Evolutionary conservation across 2,329 filamentous ascomycete species (phyloP).

Genomic region (Hymenoscyphus salicellus): DNA sequence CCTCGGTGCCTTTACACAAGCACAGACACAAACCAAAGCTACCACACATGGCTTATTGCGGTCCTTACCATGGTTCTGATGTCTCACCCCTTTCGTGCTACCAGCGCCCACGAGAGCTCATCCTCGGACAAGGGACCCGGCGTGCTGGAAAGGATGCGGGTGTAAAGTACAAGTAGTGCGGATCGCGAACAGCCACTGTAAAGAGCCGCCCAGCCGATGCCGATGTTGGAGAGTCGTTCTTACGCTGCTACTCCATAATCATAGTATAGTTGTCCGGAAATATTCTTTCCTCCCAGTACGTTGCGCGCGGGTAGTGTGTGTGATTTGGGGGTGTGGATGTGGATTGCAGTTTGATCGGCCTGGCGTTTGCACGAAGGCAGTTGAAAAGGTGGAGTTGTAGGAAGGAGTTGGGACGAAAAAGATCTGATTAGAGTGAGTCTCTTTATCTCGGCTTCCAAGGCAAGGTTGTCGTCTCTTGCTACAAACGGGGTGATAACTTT

Average conservation of each 20-base stretch:
- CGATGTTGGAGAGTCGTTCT: background rate
- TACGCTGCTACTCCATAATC: background rate
- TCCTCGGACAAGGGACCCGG: slow-evolving; percentile 9
- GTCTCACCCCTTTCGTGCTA: slow-evolving; percentile 1
- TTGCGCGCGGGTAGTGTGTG: background rate
- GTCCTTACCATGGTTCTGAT: slow-evolving; percentile 5
- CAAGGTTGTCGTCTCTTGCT: background rate
- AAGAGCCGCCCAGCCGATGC: slow-evolving; percentile 4
- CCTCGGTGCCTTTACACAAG: slow-evolving; percentile 3
- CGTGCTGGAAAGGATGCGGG: slow-evolving; percentile 11
- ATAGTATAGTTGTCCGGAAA: background rate
- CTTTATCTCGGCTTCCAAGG: background rate
- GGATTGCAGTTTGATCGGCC: slow-evolving; percentile 1
- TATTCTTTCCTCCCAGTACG: background rate
- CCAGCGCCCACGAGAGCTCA: slow-evolving; percentile 1
- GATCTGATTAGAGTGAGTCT: background rate
- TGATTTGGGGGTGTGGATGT: background rate
- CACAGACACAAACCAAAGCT: slow-evolving; percentile 8
- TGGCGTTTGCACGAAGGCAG: background rate
- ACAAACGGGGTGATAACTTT: background rate
- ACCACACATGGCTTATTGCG: background rate
- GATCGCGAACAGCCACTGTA: background rate
- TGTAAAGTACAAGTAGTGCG: background rate
- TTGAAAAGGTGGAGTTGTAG: background rate
- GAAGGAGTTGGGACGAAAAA: slow-evolving; percentile 1